Evolutionary conservation across 1,139 yeast species (phyloP), one percentile per base, ranked within the genome.

Genomic region (Hansenula lynferdii): DNA sequence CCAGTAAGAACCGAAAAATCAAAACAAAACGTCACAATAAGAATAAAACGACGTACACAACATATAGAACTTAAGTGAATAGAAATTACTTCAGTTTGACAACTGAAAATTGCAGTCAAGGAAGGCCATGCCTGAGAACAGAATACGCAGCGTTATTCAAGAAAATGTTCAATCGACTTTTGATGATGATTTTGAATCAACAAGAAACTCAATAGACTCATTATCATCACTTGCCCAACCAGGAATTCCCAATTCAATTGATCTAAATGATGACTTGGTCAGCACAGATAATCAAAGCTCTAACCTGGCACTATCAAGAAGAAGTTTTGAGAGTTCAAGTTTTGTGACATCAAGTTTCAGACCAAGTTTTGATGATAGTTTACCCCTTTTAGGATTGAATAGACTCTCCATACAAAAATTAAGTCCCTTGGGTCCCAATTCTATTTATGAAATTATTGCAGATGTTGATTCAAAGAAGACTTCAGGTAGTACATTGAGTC

Each of bases 391-490:
- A 29, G 56, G 56, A 2, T 31, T 47, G 18, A 53, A 53, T 38
- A 50, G 45, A 38, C 38, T 53, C n/a, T 50, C 55, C 2, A 48
- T 48, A 16, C 51, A 49, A 25, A 42, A 39, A 6, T 49, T 72
- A 37, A 77, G 84, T 11, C 87, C 90, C 1, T 61, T 85, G 48
- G 94, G 94, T 0, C 82, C 86, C 40, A 85, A 85, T 55, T 81
- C 95, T 8, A 80, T 87, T 34, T 84, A 75, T 53, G 94, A 84
- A 51, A 63, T 84, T 42, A 80, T 86, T 1, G 72, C 78, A 35
- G 80, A 75, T 31, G 73, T 77, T 3, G 83, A 79, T 49, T 53
- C 65, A 17, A 58, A 62, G 43, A 36, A 51, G 47, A 23, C 47
- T 48, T 34, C 52, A 56, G 22, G 39, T 10, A 41, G 43, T 6